Conservation (phyloP, 164 flowering plant species). For the Buxus sempervirens region DNA sequence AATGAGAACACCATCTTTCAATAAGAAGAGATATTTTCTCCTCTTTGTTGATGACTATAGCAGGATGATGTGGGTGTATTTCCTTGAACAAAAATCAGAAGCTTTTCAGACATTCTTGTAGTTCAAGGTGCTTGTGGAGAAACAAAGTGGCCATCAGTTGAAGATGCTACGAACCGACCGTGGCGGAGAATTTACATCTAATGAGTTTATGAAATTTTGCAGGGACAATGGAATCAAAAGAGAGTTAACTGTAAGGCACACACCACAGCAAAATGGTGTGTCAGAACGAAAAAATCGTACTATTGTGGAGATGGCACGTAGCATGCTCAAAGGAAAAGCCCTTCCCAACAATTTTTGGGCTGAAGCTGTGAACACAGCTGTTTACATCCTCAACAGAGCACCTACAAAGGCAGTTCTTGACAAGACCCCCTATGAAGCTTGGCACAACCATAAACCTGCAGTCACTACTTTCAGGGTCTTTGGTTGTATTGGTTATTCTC, state of each 20-base stretch:
- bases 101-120: not conserved
- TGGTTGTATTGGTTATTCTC: conserved; percentile 12
- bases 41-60: conserved; percentile 17
- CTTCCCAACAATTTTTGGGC: conserved; percentile 10
- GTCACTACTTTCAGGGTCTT: not conserved
- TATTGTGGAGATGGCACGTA: not conserved
- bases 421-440: conserved; percentile 7
- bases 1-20: not conserved
- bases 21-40: conserved; percentile 7
- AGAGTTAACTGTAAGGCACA: not conserved
- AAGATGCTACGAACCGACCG: conserved; percentile 4
- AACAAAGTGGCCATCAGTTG: conserved; percentile 11
- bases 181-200: conserved; percentile 12
- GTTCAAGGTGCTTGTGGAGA: conserved; percentile 16
- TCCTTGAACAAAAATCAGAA: no score
- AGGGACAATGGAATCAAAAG: conserved; percentile 8
- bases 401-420: not conserved
- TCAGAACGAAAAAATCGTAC: not conserved
- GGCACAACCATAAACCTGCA: conserved; percentile 1
- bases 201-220: conserved; percentile 9
- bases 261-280: conserved; percentile 7
- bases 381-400: not conserved
- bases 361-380: not conserved
- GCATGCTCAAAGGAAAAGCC: conserved; percentile 3
- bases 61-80: conserved; percentile 16